Evolutionary conservation across 768 basidiomycete species (phyloP), one percentile per base, ranked within the genome.

Genomic region (Mycena epipterygia): DNA sequence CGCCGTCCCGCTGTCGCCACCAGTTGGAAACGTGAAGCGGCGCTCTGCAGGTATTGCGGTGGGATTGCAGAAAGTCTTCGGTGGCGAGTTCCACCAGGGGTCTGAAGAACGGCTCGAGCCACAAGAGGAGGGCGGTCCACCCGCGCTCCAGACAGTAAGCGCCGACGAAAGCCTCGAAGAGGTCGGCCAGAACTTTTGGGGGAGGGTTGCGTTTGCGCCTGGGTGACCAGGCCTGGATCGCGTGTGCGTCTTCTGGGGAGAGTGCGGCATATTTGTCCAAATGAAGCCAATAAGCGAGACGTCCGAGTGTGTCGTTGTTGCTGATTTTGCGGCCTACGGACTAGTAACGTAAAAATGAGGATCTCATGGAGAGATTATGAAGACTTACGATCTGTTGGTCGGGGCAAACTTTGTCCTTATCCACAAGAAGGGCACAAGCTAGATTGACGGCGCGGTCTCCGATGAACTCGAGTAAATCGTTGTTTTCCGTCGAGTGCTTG

Each of bases 391-490:
- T 71, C 48, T 80, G 79, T 42, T 82, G 79, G 30, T 74, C 76
- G 6, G 77, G 76, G 37, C 76, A 77, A 16, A 79, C 64, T 17
- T 75, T 79, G 4, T 72, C 71, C 32, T 76, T 76, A 8, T 78
- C 78, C 4, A 80, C 79, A 46, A 80, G 64, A 1, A 82, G 69
- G 0, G 79, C 76, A 60, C 77, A 77, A 4, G 73, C 67, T 17
- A 81, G 76, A 62, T 81, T 81, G 39, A 81, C 73, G 5, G 76
- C 74, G 11, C 79, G 77, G 55, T 82, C 80, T 16, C 81, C 81
- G 32, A 81, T 72, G 60, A 81, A 82, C 66, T 81, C 81, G 7
- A 80, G 73, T 21, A 80, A 61, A 56, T 82, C 79, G 52, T 82
- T 81, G 68, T 80, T 82, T 32, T 77, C 67, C 44, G 58, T 42